These are phyloP conservation scores for Botrytis galanthina DNA, from an alignment of 2,329 filamentous ascomycete genomes.

Conservation along the genomic window DNA sequence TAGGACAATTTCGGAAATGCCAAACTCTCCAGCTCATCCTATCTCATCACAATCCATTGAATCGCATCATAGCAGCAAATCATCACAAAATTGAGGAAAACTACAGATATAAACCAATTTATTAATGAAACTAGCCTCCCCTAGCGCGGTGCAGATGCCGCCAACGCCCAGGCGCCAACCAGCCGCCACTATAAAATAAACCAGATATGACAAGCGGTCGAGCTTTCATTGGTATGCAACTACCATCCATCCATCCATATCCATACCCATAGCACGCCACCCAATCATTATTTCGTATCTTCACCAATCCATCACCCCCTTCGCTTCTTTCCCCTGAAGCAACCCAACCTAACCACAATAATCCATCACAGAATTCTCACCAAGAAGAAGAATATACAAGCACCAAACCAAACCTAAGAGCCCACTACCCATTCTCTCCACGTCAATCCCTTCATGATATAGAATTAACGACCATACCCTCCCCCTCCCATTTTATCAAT, in stretches of 20 bases:
- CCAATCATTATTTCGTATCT: conserved; percentile 18
- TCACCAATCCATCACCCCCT: neutral
- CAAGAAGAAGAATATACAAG: conserved; percentile 22
- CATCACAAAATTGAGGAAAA: neutral
- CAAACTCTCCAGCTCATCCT: neutral
- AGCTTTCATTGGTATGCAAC: conserved; percentile 6
- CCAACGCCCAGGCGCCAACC: neutral
- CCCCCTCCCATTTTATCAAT: conserved; percentile 81
- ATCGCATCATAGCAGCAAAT: neutral
- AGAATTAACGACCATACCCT: conserved; percentile 8
- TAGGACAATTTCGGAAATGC: neutral
- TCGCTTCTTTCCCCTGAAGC: neutral
- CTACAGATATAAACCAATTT: neutral
- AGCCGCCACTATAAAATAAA: conserved; percentile 11
- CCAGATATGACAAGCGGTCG: neutral
- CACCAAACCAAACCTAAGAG: conserved; percentile 8
- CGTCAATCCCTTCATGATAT: neutral
- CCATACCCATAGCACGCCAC: conserved; percentile 8
- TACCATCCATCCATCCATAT: conserved; percentile 10
- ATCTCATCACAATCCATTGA: neutral
- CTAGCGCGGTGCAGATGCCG: neutral
- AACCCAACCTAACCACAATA: conserved; percentile 8
- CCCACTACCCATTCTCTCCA: neutral
- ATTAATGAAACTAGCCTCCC: neutral
- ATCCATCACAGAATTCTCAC: neutral